Evolutionary conservation across 1,139 yeast genomes (phyloP), one percentile per base, ranked within the genome.

Genomic region (Suhomyces guaymorum): DNA sequence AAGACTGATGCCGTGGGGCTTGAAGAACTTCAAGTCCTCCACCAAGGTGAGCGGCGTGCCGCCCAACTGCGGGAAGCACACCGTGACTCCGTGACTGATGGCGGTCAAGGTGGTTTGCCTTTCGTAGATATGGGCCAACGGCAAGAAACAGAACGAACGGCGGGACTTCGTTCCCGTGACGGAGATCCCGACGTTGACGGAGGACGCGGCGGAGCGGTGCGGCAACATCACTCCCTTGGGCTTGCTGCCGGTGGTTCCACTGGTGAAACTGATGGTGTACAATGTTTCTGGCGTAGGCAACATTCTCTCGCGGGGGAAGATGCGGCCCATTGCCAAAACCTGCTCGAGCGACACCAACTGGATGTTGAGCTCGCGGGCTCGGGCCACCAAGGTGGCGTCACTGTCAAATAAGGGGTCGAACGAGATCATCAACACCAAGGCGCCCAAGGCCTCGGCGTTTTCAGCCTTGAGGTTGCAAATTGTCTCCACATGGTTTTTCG

Each of bases 191-290:
- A 63, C 61, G 2, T 61, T 62, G 19, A 73, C 49, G 7, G 78
- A 78, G 9, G 84, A 68, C n/a, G 74, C 66, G 2, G 78, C 73
- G 46, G 65, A 68, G 26, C 57, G 56, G 38, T 83, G 87, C 6
- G 76, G 65, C 46, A 82, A 61, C 21, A 76, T 73, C n/a, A 80
- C 90, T 30, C 90, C 90, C 56, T 83, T 83, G 12, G 90, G 90
- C 37, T 67, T 57, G 8, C 69, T 44, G 12, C 89, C 89, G 4
- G 90, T 82, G 15, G 90, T 81, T 21, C 90, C 90, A 6, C 89
- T 80, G 10, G 95, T 85, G 59, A 83, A 85, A 27, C 84, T 79
- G 43, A 85, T 78, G 32, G 90, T 81, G 47, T 78, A 76, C 12
- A 71, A 43, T 23, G 81, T 71, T 5, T 77, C 73, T 1, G 80